phyloP scores from a whole-genome alignment of 2,329 filamentous ascomycete genomes.

The Fusarium acutatum region DNA sequence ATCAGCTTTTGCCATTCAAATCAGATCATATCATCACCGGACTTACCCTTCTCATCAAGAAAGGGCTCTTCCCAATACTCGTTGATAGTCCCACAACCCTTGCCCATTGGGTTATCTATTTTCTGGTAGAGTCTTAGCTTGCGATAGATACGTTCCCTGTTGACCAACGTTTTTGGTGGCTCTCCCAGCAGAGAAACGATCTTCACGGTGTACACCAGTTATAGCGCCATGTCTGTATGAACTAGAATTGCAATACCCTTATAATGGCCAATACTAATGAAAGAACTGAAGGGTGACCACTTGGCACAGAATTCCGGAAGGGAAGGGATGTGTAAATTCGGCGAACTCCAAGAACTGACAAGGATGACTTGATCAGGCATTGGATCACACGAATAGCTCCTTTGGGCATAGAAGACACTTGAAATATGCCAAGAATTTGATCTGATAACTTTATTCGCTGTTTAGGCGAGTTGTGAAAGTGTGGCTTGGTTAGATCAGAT shows the following conservation, averaged over 20 bases:
- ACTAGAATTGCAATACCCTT: neutral
- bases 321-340: no score
- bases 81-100: conserved; percentile 28
- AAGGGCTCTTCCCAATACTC: conserved; percentile 35
- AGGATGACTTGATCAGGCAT: neutral
- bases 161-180: conserved; percentile 17
- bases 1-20: neutral
- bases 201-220: neutral
- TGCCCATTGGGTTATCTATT: neutral
- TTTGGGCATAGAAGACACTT: neutral
- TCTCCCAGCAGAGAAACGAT: conserved; percentile 28
- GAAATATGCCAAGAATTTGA: fast-evolving
- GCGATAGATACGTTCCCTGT: conserved; percentile 28
- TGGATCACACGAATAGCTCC: neutral
- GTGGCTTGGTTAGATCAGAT: neutral
- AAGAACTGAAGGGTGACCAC: fast-evolving
- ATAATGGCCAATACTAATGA: neutral
- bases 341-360: neutral
- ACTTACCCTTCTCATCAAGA: conserved; percentile 18
- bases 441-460: neutral
- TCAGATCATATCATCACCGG: fast-evolving
- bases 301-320: no score
- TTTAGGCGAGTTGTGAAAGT: neutral
- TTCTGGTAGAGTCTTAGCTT: neutral
- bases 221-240: no score